Evolutionary conservation across 257 asterid genomes (phyloP).

Genomic region (Coffea eugenioides): DNA sequence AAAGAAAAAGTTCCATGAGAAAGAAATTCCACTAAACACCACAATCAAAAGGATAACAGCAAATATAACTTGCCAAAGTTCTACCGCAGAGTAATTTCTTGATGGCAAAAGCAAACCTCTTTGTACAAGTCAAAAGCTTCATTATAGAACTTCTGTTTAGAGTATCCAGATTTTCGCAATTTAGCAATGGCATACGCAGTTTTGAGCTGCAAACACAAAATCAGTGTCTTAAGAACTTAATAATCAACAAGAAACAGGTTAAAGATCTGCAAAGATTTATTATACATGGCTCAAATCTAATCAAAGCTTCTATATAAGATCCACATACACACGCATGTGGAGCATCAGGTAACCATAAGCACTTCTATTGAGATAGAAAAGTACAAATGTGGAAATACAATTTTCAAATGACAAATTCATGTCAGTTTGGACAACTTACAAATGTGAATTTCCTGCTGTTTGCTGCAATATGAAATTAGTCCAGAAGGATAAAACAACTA

Average conservation of each 20-base stretch:
- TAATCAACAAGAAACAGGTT: slow-evolving; percentile 1
- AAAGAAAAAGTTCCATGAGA: background rate
- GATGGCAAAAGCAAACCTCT: slow-evolving; percentile 55
- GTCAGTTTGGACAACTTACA: background rate
- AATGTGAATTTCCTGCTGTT: background rate
- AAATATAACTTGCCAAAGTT: slow-evolving; percentile 21
- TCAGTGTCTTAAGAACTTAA: slow-evolving; percentile 13
- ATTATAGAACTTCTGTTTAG: slow-evolving; percentile 69
- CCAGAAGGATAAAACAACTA: background rate
- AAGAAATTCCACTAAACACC: background rate
- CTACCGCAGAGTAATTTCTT: slow-evolving; percentile 7
- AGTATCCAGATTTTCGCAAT: slow-evolving; percentile 74
- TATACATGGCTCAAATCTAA: background rate
- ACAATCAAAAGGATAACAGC: slow-evolving; percentile 20
- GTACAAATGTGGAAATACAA: background rate
- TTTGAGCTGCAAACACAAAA: slow-evolving; percentile 60
- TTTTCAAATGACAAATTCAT: background rate
- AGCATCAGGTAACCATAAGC: background rate
- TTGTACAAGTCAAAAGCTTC: slow-evolving; percentile 75
- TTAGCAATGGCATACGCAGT: slow-evolving; percentile 82
- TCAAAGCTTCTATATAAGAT: background rate
- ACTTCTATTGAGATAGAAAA: background rate
- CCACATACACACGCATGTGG: background rate
- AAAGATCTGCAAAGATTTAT: background rate
- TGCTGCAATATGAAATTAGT: background rate